A percentile compares a stretch with the other conserved stretches of the same genome.
These are phyloP conservation scores for Podospora tetraspora DNA, from an alignment of 495 filamentous ascomycete species.

Conservation along the genomic window DNA sequence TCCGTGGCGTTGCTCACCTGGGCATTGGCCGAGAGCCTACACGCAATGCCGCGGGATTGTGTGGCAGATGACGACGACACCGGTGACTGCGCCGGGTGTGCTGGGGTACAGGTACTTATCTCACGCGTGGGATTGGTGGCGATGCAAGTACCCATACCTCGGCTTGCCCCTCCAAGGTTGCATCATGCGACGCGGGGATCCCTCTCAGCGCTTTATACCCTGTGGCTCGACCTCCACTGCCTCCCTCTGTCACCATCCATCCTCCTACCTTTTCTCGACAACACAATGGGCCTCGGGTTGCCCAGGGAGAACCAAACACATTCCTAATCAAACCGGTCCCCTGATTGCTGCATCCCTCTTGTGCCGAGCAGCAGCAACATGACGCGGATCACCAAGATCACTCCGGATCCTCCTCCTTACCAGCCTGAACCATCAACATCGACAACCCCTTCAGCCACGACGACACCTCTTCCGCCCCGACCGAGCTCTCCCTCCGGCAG, in stretches of 20 bases:
- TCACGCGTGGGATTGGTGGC: background rate
- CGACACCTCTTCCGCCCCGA: conserved; percentile 22
- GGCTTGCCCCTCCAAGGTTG: conserved; percentile 6
- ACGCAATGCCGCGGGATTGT: conserved; percentile 1
- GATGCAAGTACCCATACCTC: conserved; percentile 2
- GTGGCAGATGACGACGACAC: conserved; percentile 22
- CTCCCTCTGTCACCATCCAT: background rate
- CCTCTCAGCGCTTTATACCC: conserved; percentile 11
- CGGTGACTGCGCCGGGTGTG: background rate
- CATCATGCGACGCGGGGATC: conserved; percentile 15
- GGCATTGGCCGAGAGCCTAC: background rate
- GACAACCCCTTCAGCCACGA: conserved; percentile 3
- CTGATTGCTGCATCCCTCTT: background rate
- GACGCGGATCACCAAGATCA: conserved; percentile 24
- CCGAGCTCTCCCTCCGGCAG: conserved; percentile 73
- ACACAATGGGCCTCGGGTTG: background rate
- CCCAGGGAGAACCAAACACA: background rate
- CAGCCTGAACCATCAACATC: background rate
- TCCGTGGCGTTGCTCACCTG: background rate
- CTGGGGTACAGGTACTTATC: background rate
- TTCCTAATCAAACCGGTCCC: background rate
- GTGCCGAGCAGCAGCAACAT: conserved; percentile 9
- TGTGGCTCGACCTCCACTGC: background rate
- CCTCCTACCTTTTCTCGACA: background rate
- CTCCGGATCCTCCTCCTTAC: conserved; percentile 13